Conservation (phyloP, 2,329 filamentous ascomycete genomes). For the Hansfordia pulvinata region DNA sequence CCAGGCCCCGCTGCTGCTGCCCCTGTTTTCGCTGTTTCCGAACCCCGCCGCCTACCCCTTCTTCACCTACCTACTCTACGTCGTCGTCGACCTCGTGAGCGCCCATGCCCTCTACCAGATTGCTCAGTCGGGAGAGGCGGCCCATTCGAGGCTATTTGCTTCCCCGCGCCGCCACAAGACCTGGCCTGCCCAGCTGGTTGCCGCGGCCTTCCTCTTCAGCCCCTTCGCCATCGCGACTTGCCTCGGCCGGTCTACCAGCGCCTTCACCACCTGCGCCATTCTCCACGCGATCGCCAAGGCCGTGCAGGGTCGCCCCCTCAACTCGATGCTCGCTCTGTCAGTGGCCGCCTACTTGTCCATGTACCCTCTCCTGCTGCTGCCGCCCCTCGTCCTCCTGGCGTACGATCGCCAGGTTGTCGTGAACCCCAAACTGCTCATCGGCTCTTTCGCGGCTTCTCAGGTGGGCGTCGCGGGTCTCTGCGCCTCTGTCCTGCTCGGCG, state of each 20-base stretch:
- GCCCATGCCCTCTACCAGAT: slow-evolving; percentile 69
- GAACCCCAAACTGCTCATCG: slow-evolving; percentile 18
- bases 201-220: slow-evolving; percentile 83
- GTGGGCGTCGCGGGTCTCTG: slow-evolving; percentile 37
- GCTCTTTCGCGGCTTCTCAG: slow-evolving; percentile 40
- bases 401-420: slow-evolving; percentile 48
- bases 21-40: slow-evolving; percentile 81
- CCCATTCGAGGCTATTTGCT: slow-evolving; percentile 60
- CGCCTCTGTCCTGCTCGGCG: slow-evolving; percentile 47
- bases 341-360: slow-evolving; percentile 86
- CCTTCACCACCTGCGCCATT: slow-evolving; percentile 81
- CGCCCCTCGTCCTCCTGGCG: slow-evolving; percentile 67
- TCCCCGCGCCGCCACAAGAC: slow-evolving; percentile 62
- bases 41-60: slow-evolving; percentile 52
- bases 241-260: slow-evolving; percentile 74
- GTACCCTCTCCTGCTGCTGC: slow-evolving; percentile 78
- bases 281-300: slow-evolving; percentile 74
- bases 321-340: slow-evolving; percentile 71
- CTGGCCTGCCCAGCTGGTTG: slow-evolving; percentile 64
- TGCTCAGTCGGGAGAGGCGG: slow-evolving; percentile 67
- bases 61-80: slow-evolving; percentile 70
- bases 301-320: slow-evolving; percentile 56
- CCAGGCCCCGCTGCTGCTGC: slow-evolving; percentile 79
- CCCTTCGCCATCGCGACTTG: slow-evolving; percentile 89
- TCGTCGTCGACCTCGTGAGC: slow-evolving; percentile 66